Conservation (phyloP, 2,329 filamentous ascomycete species). For the Apiospora phragmitis region DNA sequence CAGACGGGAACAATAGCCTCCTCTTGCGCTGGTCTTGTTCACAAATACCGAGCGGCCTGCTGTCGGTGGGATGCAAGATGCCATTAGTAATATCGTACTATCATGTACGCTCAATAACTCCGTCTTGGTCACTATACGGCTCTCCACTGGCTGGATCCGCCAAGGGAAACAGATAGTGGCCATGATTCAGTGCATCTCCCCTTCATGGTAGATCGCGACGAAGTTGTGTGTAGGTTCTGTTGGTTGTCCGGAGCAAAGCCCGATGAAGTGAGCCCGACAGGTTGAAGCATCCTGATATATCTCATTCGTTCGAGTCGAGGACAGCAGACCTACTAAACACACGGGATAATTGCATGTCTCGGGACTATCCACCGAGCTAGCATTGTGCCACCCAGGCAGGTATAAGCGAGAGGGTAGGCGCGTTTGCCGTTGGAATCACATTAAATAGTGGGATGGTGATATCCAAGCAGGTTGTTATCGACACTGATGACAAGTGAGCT, state of each 20-base stretch:
- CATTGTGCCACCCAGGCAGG: not conserved
- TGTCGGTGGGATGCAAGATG: not conserved
- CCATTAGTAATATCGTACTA: not conserved
- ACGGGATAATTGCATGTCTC: not conserved
- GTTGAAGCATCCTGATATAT: not conserved
- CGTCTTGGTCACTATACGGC: slow-evolving; percentile 4
- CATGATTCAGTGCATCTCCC: slow-evolving; percentile 10
- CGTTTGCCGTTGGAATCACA: not conserved
- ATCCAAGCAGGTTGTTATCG: not conserved
- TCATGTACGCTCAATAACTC: not conserved
- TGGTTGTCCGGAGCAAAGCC: not conserved
- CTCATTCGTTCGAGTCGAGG: not conserved
- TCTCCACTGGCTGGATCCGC: not conserved
- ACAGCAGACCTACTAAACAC: not conserved
- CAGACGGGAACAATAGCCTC: not conserved
- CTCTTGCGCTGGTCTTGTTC: not conserved
- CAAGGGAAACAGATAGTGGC: not conserved
- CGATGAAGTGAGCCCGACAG: not conserved
- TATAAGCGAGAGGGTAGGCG: not conserved
- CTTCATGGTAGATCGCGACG: not conserved
- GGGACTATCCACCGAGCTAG: not conserved
- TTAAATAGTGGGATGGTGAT: not conserved
- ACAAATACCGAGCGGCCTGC: slow-evolving; percentile 5
- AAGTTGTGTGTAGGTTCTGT: not conserved
- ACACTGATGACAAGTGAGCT: not conserved